phyloP scores from a whole-genome alignment of 352 stramenopile species.

The Globisporangium uncinulatum region DNA sequence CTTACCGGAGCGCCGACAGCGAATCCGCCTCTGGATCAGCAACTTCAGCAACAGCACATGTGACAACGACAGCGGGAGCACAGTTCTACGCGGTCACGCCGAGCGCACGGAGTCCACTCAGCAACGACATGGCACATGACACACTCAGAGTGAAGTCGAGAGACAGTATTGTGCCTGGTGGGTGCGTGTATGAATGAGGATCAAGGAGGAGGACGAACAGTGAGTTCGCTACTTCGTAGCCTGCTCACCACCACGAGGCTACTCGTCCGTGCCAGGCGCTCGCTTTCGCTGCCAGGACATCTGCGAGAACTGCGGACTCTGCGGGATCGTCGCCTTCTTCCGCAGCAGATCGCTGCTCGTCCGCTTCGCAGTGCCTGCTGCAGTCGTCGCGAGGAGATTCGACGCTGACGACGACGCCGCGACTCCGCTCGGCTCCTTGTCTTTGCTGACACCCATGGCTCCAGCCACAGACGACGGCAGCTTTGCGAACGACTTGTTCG shows the following conservation, averaged over 20 bases:
- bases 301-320: slow-evolving; percentile 74
- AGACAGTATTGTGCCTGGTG: too few relatives aligned
- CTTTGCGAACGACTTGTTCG: slow-evolving; percentile 75
- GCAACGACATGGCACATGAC: too few relatives aligned
- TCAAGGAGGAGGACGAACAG: neutral
- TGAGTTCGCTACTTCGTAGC: neutral
- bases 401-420: neutral
- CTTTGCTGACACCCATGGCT: slow-evolving; percentile 27
- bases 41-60: too few relatives aligned
- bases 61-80: too few relatives aligned
- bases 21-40: too few relatives aligned
- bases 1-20: too few relatives aligned
- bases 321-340: slow-evolving; percentile 55
- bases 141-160: too few relatives aligned
- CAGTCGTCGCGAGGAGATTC: slow-evolving; percentile 5
- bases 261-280: slow-evolving; percentile 26
- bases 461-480: slow-evolving; percentile 70
- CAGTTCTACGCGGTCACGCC: too few relatives aligned
- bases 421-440: slow-evolving; percentile 1
- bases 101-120: too few relatives aligned
- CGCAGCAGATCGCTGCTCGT: slow-evolving; percentile 5
- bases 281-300: slow-evolving; percentile 82
- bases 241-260: slow-evolving; percentile 2
- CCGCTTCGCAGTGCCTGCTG: neutral
- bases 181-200: too few relatives aligned